Percentiles rank a stretch among this genome's conserved stretches.
Conservation (phyloP, 306 rosid genomes). For the Malus sylvestris region DNA sequence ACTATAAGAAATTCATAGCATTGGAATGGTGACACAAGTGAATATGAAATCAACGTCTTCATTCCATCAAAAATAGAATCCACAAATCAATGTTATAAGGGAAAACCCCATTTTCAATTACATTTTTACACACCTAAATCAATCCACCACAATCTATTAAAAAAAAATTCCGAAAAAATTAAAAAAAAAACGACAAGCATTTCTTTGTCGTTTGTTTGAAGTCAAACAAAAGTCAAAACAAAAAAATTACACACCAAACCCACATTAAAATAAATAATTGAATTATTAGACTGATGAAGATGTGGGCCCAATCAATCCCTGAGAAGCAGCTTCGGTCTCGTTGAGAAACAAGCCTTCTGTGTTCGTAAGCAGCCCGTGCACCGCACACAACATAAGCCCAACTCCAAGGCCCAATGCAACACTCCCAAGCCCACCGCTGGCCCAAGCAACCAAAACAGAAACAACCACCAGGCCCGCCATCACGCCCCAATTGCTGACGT, state of each 20-base stretch:
- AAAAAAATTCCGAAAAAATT: no score
- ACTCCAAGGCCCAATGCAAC: neutral
- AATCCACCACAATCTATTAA: neutral
- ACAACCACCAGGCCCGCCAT: neutral
- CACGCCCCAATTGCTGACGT: neutral
- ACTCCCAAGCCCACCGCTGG: neutral
- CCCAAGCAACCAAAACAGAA: neutral
- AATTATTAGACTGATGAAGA: neutral
- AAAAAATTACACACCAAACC: neutral
- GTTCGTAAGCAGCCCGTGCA: constrained; percentile 7
- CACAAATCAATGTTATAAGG: neutral
- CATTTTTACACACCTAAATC: neutral
- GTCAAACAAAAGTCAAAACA: neutral
- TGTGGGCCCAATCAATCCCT: constrained; percentile 2
- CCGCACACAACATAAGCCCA: neutral
- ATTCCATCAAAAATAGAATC: neutral
- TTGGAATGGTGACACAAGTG: neutral
- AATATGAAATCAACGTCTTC: neutral
- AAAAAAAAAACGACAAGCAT: neutral
- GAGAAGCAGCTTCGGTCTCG: neutral
- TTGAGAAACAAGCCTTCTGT: constrained; percentile 7
- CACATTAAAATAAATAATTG: neutral
- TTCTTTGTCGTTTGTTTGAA: neutral
- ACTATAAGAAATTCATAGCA: neutral
- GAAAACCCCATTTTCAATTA: neutral